These are phyloP conservation scores for Hylodesmum podocarpum DNA, from an alignment of 306 rosid species.

Conservation along the genomic window DNA sequence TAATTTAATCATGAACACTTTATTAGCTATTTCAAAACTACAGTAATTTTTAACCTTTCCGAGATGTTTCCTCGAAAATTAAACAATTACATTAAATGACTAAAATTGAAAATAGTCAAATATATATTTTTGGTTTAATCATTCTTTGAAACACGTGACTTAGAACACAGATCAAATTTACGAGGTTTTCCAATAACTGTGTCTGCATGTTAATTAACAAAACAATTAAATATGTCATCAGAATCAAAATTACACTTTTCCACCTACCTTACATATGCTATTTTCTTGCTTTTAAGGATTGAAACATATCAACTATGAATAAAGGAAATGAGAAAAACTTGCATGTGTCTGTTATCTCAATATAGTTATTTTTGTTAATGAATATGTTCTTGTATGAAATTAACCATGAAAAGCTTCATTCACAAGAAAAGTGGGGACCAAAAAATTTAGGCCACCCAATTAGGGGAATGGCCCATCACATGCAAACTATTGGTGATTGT, in stretches of 20 bases:
- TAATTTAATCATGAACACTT: too few species aligned
- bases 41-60: not conserved
- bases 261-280: not conserved
- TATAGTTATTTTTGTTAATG: slow-evolving; percentile 22
- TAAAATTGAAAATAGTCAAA: slow-evolving; percentile 9
- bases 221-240: not conserved
- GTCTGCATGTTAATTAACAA: not conserved
- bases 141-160: not conserved
- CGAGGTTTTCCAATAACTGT: not conserved
- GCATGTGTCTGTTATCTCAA: not conserved
- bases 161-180: not conserved
- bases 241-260: slow-evolving; percentile 11
- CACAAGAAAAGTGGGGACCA: slow-evolving; percentile 35
- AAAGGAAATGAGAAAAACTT: not conserved
- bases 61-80: not conserved
- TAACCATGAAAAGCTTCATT: not conserved
- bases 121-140: not conserved
- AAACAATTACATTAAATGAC: not conserved
- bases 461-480: slow-evolving; percentile 26
- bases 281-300: slow-evolving; percentile 1
- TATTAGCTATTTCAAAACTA: too few species aligned
- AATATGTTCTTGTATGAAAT: not conserved
- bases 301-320: not conserved
- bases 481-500: slow-evolving; percentile 9
- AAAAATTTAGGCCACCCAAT: slow-evolving; percentile 37